A percentile compares a stretch with the other conserved stretches of the same genome.
Conservation (phyloP, 2,329 filamentous ascomycete genomes). For the Epichloe uncinata region DNA sequence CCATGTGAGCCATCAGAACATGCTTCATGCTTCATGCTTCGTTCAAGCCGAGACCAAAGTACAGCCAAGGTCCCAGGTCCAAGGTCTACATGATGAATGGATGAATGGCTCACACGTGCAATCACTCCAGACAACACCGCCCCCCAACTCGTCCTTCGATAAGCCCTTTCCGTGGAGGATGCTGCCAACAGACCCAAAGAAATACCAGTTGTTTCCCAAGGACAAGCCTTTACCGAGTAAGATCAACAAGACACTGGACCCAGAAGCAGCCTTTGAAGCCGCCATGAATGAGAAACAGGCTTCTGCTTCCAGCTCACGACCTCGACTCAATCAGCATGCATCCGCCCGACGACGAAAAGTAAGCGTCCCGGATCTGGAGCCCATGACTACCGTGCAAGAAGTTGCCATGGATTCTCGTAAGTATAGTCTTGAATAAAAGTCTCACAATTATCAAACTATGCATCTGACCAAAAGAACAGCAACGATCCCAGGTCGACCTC, state of each 20-base stretch:
- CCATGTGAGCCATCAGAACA: background rate
- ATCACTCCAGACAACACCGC: constrained; percentile 2
- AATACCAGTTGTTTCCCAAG: constrained; percentile 49
- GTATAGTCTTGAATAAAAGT: constrained; percentile 15
- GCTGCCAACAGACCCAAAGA: constrained; percentile 40
- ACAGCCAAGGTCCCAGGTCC: background rate
- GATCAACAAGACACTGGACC: constrained; percentile 32
- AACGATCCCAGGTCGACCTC: constrained; percentile 52
- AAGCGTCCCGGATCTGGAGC: constrained; percentile 50
- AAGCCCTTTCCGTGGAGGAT: constrained; percentile 46
- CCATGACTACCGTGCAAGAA: constrained; percentile 57
- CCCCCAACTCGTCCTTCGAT: constrained; percentile 15
- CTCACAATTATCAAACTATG: background rate
- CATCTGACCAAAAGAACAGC: constrained; percentile 27
- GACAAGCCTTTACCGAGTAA: constrained; percentile 31
- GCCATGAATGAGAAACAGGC: constrained; percentile 28
- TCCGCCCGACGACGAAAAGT: constrained; percentile 46
- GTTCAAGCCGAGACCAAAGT: too few species aligned
- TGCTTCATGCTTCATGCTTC: too few species aligned
- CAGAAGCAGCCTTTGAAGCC: constrained; percentile 34
- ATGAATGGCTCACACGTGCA: constrained; percentile 4
- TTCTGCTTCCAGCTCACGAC: constrained; percentile 26
- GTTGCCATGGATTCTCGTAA: constrained; percentile 57
- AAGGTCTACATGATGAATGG: background rate
- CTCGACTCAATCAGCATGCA: constrained; percentile 45